Percentiles rank a stretch among this genome's conserved stretches.
These are phyloP conservation scores for Globisporangium megalacanthum DNA, from an alignment of 352 stramenopile genomes.

Conservation along the genomic window DNA sequence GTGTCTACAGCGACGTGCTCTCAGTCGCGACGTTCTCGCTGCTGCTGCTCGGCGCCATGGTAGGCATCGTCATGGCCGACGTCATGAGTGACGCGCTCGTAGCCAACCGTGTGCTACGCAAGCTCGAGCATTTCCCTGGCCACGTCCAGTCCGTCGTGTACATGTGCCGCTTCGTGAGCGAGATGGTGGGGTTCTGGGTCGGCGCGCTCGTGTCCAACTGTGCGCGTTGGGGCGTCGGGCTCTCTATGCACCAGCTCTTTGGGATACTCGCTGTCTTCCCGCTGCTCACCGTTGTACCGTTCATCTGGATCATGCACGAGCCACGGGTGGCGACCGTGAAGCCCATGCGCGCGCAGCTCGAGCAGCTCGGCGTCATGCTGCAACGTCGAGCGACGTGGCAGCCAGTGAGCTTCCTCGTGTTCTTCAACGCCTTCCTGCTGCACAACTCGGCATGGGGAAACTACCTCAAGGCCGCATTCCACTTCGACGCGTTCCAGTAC, in stretches of 20 bases:
- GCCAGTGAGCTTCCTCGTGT: conserved; percentile 57
- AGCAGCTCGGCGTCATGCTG: conserved; percentile 56
- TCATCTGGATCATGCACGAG: conserved; percentile 51
- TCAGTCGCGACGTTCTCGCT: conserved; percentile 59
- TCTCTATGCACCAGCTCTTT: conserved; percentile 66
- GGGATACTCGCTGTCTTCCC: conserved; percentile 50
- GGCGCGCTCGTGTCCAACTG: conserved; percentile 60
- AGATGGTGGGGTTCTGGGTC: conserved; percentile 74
- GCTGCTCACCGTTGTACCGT: conserved; percentile 51
- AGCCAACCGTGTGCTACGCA: conserved; percentile 45
- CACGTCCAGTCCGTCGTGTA: conserved; percentile 67
- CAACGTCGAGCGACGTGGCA: conserved; percentile 70
- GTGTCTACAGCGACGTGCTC: conserved; percentile 26
- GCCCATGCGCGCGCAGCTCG: conserved; percentile 28
- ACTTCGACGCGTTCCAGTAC: conserved; percentile 76
- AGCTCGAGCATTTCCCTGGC: conserved; percentile 30
- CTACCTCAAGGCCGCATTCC: conserved; percentile 64
- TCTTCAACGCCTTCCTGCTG: conserved; percentile 58
- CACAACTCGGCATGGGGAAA: conserved; percentile 81
- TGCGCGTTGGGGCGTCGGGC: conserved; percentile 38
- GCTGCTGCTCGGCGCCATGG: conserved; percentile 59
- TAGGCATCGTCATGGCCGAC: conserved; percentile 76
- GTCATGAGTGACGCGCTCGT: conserved; percentile 79
- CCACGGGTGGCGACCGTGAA: conserved; percentile 21
- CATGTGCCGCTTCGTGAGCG: conserved; percentile 68